Conservation (phyloP, 2,329 filamentous ascomycete species). For the Nemania sp. region DNA sequence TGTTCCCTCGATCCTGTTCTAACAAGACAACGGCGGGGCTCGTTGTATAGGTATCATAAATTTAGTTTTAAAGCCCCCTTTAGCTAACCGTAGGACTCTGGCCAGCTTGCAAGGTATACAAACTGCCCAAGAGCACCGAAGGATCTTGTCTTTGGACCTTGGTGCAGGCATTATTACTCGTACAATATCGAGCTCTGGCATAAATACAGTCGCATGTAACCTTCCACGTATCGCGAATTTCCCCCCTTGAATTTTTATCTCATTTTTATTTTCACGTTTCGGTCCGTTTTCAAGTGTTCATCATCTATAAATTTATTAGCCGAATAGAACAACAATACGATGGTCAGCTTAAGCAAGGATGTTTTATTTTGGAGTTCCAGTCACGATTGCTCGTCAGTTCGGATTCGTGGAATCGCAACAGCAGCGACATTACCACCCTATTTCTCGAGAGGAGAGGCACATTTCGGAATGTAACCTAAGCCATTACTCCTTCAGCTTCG, state of each 20-base stretch:
- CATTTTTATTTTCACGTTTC: no score
- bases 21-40: no score
- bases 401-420: neutral
- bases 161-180: neutral
- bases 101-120: neutral
- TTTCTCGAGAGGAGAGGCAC: neutral
- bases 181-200: neutral
- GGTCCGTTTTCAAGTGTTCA: no score
- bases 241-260: no score
- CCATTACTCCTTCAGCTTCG: neutral
- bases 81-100: no score
- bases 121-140: neutral
- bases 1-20: no score
- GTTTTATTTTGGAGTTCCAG: neutral
- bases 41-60: no score
- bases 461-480: conserved; percentile 14
- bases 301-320: no score
- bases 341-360: no score
- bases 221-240: neutral
- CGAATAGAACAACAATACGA: no score
- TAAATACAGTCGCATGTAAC: neutral
- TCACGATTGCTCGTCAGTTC: neutral
- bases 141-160: neutral
- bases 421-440: neutral
- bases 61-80: no score